These are phyloP conservation scores for Rhizopogon vesiculosus DNA, from an alignment of 768 basidiomycete species.

Conservation along the genomic window DNA sequence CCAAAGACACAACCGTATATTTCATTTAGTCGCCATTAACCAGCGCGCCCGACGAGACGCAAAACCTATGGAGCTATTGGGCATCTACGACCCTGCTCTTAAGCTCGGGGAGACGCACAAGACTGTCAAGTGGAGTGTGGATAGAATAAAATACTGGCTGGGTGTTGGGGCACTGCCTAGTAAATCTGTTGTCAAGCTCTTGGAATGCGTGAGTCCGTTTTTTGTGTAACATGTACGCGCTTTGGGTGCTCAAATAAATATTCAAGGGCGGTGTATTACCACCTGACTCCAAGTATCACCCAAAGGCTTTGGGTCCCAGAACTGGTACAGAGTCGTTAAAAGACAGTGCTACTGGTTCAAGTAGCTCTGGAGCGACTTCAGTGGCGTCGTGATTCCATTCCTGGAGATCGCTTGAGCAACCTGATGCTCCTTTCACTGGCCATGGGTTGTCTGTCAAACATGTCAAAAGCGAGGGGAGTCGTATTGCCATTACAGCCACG, in stretches of 20 bases:
- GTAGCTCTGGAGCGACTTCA: not conserved
- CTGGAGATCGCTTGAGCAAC: not conserved
- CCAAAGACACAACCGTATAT: conserved; percentile 64
- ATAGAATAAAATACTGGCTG: conserved; percentile 89
- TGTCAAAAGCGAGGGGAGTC: not conserved
- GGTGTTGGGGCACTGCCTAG: conserved; percentile 80
- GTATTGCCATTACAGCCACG: not conserved
- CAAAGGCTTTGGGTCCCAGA: conserved; percentile 26
- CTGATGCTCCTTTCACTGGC: not conserved
- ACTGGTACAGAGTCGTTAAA: not conserved
- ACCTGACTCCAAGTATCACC: conserved; percentile 52
- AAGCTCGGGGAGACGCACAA: conserved; percentile 51
- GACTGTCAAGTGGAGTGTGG: conserved; percentile 84
- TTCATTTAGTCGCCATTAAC: conserved; percentile 84
- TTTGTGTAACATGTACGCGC: not conserved
- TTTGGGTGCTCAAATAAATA: conserved; percentile 4
- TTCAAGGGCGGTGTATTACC: conserved; percentile 58
- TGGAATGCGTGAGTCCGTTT: conserved; percentile 60
- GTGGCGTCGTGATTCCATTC: conserved; percentile 6
- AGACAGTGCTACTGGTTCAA: not conserved
- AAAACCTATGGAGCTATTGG: conserved; percentile 83
- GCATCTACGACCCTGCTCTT: conserved; percentile 74
- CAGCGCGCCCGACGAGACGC: conserved; percentile 70
- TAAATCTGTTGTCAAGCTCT: conserved; percentile 66
- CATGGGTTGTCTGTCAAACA: too few relatives aligned